Evolutionary conservation across 805 yeast genomes (phyloP).

Genomic region (Hemisphaericaspora nanyangensis): DNA sequence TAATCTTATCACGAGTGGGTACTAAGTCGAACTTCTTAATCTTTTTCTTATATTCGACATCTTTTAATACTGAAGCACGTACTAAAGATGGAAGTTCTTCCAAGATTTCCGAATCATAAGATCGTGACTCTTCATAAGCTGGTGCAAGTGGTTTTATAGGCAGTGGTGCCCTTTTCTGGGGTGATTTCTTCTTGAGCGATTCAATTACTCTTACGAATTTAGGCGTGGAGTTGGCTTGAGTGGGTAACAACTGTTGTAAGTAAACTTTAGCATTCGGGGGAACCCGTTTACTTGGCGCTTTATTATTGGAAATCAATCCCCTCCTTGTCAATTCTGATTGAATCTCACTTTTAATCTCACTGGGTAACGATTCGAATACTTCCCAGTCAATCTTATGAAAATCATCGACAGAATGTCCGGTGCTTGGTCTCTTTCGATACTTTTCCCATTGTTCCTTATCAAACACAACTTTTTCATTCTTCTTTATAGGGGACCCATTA

Average conservation of each 20-base stretch:
- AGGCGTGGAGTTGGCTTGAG: conserved; percentile 24
- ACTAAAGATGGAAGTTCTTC: conserved; percentile 38
- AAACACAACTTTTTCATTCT: not conserved
- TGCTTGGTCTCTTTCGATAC: not conserved
- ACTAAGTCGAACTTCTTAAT: conserved; percentile 21
- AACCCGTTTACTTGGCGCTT: not conserved
- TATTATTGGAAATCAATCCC: conserved; percentile 16
- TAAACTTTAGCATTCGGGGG: conserved; percentile 20
- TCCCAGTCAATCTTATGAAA: conserved; percentile 52
- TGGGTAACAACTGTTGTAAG: conserved; percentile 36
- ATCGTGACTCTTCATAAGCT: conserved; percentile 19
- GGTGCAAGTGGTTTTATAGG: not conserved
- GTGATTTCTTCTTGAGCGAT: conserved; percentile 16
- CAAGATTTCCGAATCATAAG: conserved; percentile 34
- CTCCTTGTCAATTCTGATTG: conserved; percentile 47
- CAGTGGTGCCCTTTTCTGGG: not conserved
- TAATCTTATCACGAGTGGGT: conserved; percentile 25
- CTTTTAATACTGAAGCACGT: conserved; percentile 32
- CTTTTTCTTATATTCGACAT: conserved; percentile 26
- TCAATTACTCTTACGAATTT: conserved; percentile 31
- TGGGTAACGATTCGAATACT: conserved; percentile 63
- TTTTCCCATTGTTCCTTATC: not conserved
- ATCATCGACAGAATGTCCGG: conserved; percentile 1
- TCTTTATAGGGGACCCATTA: not conserved
- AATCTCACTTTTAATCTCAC: conserved; percentile 61